Conservation (phyloP, 768 basidiomycete species). For the Podaxis mareebaensis region DNA sequence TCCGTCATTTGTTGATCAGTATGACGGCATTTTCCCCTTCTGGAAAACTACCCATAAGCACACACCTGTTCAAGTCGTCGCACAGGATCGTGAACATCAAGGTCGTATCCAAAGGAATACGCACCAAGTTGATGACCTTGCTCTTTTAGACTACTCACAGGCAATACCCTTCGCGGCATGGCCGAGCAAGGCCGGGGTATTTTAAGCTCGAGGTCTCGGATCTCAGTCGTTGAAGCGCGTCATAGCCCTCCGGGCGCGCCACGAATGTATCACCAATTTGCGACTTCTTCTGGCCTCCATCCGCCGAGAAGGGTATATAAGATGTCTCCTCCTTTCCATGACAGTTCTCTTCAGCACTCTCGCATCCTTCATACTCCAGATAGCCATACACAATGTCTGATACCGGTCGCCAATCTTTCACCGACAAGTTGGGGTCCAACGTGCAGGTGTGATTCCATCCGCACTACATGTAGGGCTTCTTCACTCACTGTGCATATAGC, state of each 20-base stretch:
- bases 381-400: conserved; percentile 48
- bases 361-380: not conserved
- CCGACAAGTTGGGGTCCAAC: conserved; percentile 53
- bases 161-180: too few species aligned
- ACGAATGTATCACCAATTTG: not conserved
- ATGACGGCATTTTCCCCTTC: not conserved
- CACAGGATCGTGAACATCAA: not conserved
- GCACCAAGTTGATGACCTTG: too few species aligned
- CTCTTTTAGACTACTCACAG: too few species aligned
- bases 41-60: not conserved
- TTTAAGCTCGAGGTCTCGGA: not conserved
- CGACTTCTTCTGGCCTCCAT: not conserved
- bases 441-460: conserved; percentile 41
- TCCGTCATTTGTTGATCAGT: conserved; percentile 10
- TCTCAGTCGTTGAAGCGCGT: not conserved
- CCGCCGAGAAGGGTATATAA: not conserved
- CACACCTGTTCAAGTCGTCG: too few species aligned
- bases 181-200: not conserved
- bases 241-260: not conserved
- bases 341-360: not conserved
- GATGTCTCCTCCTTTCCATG: not conserved
- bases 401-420: conserved; percentile 54
- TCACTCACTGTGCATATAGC: conserved; percentile 31
- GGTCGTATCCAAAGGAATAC: too few species aligned
- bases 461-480: not conserved